These are phyloP conservation scores for Taphrina communis DNA, from an alignment of 1,139 yeast species.

Conservation along the genomic window DNA sequence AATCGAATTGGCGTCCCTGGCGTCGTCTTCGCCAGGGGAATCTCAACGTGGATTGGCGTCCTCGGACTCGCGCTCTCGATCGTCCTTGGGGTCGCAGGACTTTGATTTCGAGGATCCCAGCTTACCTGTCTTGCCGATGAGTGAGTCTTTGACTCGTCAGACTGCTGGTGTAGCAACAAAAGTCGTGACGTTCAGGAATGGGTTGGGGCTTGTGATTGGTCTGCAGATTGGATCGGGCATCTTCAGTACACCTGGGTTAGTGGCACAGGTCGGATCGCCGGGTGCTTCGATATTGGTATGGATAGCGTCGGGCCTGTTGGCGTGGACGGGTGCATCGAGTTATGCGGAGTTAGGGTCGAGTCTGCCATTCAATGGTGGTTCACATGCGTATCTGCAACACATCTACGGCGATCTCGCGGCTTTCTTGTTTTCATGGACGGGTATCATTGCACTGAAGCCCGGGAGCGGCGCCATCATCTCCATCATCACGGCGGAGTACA, in stretches of 20 bases:
- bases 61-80: constrained; percentile 46
- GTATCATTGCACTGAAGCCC: constrained; percentile 54
- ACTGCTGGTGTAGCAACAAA: constrained; percentile 51
- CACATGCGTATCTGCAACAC: constrained; percentile 54
- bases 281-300: constrained; percentile 54
- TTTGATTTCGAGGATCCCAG: constrained; percentile 49
- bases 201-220: constrained; percentile 55
- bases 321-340: constrained; percentile 57
- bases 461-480: constrained; percentile 56
- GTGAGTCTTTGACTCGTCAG: constrained; percentile 47
- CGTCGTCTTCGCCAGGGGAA: constrained; percentile 48
- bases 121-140: constrained; percentile 49
- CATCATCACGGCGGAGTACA: constrained; percentile 55
- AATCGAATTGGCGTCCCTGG: constrained; percentile 52
- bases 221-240: constrained; percentile 57
- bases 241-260: constrained; percentile 56
- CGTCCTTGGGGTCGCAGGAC: constrained; percentile 47
- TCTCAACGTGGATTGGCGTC: constrained; percentile 45
- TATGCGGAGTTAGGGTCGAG: constrained; percentile 56
- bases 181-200: constrained; percentile 52
- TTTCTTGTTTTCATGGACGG: constrained; percentile 55
- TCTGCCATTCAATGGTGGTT: constrained; percentile 55
- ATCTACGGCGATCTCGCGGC: constrained; percentile 55
- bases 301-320: constrained; percentile 54
- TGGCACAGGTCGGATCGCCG: constrained; percentile 54